Evolutionary conservation across 331 rosid species (phyloP).

Genomic region (Saraca asoca): DNA sequence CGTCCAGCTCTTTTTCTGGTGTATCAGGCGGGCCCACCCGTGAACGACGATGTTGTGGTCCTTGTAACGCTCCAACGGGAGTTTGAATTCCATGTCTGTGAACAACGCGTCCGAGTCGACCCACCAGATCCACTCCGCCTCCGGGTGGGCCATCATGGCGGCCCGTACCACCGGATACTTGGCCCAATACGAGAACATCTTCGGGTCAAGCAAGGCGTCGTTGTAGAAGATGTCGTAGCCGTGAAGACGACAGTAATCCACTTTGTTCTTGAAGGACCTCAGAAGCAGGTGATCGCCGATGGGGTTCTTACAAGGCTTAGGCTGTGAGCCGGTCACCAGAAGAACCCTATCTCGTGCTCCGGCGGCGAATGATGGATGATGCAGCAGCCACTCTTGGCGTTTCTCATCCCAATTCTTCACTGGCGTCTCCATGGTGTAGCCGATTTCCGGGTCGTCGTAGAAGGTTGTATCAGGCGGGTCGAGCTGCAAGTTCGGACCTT

Average conservation of each 20-base stretch:
- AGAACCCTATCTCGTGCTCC: slow-evolving; percentile 44
- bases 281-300: slow-evolving; percentile 74
- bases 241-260: slow-evolving; percentile 73
- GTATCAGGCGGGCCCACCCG: slow-evolving; percentile 64
- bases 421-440: slow-evolving; percentile 57
- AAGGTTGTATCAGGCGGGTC: slow-evolving; percentile 41
- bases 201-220: slow-evolving; percentile 63
- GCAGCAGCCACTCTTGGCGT: slow-evolving; percentile 59
- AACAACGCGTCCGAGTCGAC: slow-evolving; percentile 89
- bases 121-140: slow-evolving; percentile 98
- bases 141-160: slow-evolving; percentile 91
- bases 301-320: slow-evolving; percentile 63
- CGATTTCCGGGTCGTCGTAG: slow-evolving; percentile 63
- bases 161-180: slow-evolving; percentile 78
- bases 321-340: slow-evolving; percentile 72
- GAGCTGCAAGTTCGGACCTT: slow-evolving; percentile 12
- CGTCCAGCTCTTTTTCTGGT: slow-evolving; percentile 78
- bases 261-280: slow-evolving; percentile 77
- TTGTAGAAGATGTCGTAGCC: slow-evolving; percentile 74
- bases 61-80: slow-evolving; percentile 61
- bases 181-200: slow-evolving; percentile 79
- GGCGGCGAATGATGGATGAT: slow-evolving; percentile 56
- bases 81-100: slow-evolving; percentile 87
- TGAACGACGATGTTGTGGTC: slow-evolving; percentile 68
- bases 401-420: slow-evolving; percentile 69